These are phyloP conservation scores for Kwoniella heveanensis DNA, from an alignment of 768 basidiomycete genomes.

Conservation along the genomic window DNA sequence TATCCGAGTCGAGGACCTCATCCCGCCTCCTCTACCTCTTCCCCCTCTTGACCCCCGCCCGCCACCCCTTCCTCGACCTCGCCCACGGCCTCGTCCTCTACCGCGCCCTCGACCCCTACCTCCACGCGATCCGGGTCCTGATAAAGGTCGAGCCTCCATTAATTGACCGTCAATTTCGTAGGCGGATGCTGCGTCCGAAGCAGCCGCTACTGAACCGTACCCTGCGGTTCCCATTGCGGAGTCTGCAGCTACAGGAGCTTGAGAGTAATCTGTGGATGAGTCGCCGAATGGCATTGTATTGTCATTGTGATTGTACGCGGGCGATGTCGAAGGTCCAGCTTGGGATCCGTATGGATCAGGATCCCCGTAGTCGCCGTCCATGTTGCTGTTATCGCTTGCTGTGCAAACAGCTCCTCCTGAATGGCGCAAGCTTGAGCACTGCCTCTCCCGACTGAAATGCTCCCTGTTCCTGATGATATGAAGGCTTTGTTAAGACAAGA, in stretches of 20 bases:
- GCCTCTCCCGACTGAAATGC: too few species aligned
- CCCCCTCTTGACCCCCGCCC: slow-evolving; percentile 26
- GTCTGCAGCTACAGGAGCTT: too few species aligned
- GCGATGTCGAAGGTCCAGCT: neutral
- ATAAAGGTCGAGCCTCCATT: slow-evolving; percentile 7
- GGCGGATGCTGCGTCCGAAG: too few species aligned
- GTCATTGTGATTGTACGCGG: neutral
- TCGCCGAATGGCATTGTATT: neutral
- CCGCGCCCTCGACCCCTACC: slow-evolving; percentile 33
- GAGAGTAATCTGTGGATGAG: neutral
- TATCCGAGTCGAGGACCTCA: slow-evolving; percentile 26
- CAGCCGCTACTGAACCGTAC: too few species aligned
- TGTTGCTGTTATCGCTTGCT: neutral
- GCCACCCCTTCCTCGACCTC: slow-evolving; percentile 27
- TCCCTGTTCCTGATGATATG: too few species aligned
- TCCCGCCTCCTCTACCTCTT: slow-evolving; percentile 17
- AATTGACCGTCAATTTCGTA: neutral
- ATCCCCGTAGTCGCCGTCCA: neutral
- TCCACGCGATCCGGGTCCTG: slow-evolving; percentile 28
- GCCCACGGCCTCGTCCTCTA: slow-evolving; percentile 23
- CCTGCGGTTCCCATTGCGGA: too few species aligned
- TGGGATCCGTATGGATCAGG: neutral
- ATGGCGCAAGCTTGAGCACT: too few species aligned
- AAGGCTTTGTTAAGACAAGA: too few species aligned
- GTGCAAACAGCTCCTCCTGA: neutral